phyloP scores from a whole-genome alignment of 1,284 basidiomycete genomes.

The Moesziomyces sp. region DNA sequence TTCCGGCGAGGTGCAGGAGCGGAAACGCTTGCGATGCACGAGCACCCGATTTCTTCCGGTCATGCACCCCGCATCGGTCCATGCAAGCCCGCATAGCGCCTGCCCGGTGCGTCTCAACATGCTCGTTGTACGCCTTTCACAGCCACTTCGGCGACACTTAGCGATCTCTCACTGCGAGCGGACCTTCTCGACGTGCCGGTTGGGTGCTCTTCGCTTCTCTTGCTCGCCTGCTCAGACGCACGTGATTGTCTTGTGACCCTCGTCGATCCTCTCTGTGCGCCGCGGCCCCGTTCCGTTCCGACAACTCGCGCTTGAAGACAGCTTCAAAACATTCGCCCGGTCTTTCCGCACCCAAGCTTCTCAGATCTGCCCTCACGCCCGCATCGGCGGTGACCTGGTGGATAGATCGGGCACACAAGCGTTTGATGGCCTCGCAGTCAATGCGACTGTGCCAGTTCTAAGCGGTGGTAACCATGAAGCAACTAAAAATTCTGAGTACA shows the following conservation, averaged over 20 bases:
- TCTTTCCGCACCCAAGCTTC: too few relatives aligned
- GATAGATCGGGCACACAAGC: too few relatives aligned
- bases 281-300: not conserved
- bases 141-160: not conserved
- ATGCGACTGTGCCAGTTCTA: not conserved
- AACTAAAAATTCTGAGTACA: not conserved
- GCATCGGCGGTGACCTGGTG: too few relatives aligned
- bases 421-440: too few relatives aligned
- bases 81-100: conserved; percentile 2
- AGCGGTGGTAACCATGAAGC: not conserved
- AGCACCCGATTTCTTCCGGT: conserved; percentile 36
- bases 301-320: not conserved
- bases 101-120: not conserved
- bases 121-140: conserved; percentile 18
- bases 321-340: too few relatives aligned
- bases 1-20: conserved; percentile 1
- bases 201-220: not conserved
- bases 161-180: not conserved
- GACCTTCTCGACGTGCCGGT: conserved; percentile 1
- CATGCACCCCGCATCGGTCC: conserved; percentile 32
- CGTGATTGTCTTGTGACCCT: not conserved
- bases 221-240: conserved; percentile 7
- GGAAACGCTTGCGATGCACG: conserved; percentile 1
- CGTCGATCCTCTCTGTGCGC: not conserved
- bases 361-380: too few relatives aligned